Evolutionary conservation across 2,329 filamentous ascomycete species (phyloP), one percentile per base, ranked within the genome.

Genomic region (Colletotrichum trifolii): DNA sequence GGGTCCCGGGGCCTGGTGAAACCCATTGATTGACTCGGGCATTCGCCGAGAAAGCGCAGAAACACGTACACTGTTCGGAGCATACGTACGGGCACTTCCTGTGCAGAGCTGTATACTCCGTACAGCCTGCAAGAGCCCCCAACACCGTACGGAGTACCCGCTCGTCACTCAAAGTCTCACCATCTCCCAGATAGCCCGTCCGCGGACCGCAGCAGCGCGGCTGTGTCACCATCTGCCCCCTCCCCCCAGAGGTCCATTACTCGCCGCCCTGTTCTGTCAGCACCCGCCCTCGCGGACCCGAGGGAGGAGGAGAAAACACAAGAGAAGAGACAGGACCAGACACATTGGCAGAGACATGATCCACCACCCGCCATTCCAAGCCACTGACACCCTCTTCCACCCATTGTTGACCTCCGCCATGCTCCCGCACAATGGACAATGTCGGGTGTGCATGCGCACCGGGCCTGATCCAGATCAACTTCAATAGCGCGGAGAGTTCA

Each of bases 21-120:
- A 48, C 33, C n/a, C 36, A 38, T 15, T 33, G 38, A n/a, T 36
- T 56, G 52, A 62, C 57, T 62, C 62, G 62, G 62, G 46, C 46
- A 47, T 34, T 42, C 35, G 46, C 62, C 52, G 40, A 65, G 36
- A n/a, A 10, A 46, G 43, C 10, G 10, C 43, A n/a, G 35, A 54
- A 35, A 36, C 25, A 15, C 49, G 10, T 46, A 39, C 59, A 17
- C 47, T 13, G 33, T 15, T 25, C 15, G 15, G 17, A 46, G 8
- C 43, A 46, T 15, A n/a, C 15, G 25, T 17, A 17, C 43, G 25
- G 25, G 43, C 43, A 46, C 17, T 9, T 10, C 3, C 38, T 13
- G 38, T 3, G 38, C 38, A 40, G 38, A 40, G 9, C 9, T 40
- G 38, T 13, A 40, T 40, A 17, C 50, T 25, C 4, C 25, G 25